phyloP scores from a whole-genome alignment of 441 rosid genomes.

The Biscutella laevigata region DNA sequence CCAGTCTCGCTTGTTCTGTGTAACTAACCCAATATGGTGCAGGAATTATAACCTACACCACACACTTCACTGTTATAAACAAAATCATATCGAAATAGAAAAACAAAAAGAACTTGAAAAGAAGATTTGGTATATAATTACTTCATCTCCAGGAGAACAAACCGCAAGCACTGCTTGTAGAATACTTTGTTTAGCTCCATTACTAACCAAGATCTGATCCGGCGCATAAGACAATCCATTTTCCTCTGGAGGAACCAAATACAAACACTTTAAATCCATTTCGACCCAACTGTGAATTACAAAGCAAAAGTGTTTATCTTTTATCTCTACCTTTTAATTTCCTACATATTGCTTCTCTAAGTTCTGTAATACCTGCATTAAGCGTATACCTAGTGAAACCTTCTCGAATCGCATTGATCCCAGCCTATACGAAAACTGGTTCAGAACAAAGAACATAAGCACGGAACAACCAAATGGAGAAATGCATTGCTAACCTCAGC shows the following conservation, averaged over 20 bases:
- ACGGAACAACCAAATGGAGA: neutral
- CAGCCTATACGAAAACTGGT: slow-evolving; percentile 45
- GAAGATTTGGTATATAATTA: slow-evolving; percentile 12
- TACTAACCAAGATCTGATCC: slow-evolving; percentile 81
- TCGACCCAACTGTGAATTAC: neutral
- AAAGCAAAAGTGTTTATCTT: neutral
- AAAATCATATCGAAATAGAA: neutral
- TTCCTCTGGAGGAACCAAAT: slow-evolving; percentile 44
- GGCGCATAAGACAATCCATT: slow-evolving; percentile 73
- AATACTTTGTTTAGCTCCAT: slow-evolving; percentile 88
- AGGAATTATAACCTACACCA: slow-evolving; percentile 76
- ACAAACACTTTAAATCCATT: neutral
- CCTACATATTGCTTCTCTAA: slow-evolving; percentile 70
- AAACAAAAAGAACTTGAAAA: neutral
- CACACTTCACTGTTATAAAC: neutral
- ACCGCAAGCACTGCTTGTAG: slow-evolving; percentile 81
- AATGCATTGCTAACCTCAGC: slow-evolving; percentile 54
- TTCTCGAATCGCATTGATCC: slow-evolving; percentile 78
- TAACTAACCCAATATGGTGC: slow-evolving; percentile 97
- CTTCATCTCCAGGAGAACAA: slow-evolving; percentile 96
- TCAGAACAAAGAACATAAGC: slow-evolving; percentile 1
- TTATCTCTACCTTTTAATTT: slow-evolving; percentile 83
- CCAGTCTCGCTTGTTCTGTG: slow-evolving; percentile 90
- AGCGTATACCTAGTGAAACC: slow-evolving; percentile 87
- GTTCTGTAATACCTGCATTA: slow-evolving; percentile 73